A percentile compares a stretch with the other conserved stretches of the same genome.
Evolutionary conservation across 352 stramenopile genomes (phyloP).

Genomic region (Peronosclerospora sorghi): DNA sequence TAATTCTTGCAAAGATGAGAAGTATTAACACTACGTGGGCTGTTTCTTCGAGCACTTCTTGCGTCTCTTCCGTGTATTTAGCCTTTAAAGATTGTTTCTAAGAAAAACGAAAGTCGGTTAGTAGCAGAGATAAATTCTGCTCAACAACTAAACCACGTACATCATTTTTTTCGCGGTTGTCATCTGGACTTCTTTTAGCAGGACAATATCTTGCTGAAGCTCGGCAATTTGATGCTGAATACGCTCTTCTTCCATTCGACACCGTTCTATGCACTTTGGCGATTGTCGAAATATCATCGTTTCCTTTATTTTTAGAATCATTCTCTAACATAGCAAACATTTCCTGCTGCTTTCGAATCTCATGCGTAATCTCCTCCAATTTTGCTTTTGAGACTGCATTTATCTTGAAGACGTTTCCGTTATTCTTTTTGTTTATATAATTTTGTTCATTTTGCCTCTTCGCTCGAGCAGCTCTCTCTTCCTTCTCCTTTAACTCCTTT

Average conservation of each 20-base stretch:
- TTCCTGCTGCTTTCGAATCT: constrained; percentile 43
- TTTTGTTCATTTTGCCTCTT: constrained; percentile 30
- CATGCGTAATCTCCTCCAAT: constrained; percentile 30
- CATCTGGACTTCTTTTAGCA: constrained; percentile 42
- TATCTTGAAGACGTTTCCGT: constrained; percentile 20
- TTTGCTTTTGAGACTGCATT: constrained; percentile 25
- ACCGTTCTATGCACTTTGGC: constrained; percentile 26
- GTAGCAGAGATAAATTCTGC: no score
- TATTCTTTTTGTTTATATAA: constrained; percentile 15
- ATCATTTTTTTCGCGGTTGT: constrained; percentile 34
- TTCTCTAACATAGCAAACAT: constrained; percentile 35
- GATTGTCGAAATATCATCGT: constrained; percentile 12
- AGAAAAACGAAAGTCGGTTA: no score
- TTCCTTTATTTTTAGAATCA: constrained; percentile 15
- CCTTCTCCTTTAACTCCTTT: constrained; percentile 22
- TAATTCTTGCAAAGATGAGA: not conserved
- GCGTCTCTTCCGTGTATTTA: constrained; percentile 54
- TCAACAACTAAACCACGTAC: constrained; percentile 10
- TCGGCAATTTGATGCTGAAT: constrained; percentile 34
- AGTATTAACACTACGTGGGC: constrained; percentile 26
- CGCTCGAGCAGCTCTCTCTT: constrained; percentile 10
- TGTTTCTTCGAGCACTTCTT: constrained; percentile 49
- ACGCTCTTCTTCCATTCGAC: constrained; percentile 25
- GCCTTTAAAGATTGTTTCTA: constrained; percentile 46
- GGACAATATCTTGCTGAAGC: constrained; percentile 44